Evolutionary conservation across 257 asterid species (phyloP), one percentile per base, ranked within the genome.

Genomic region (Parsonsia alboflavescens): DNA sequence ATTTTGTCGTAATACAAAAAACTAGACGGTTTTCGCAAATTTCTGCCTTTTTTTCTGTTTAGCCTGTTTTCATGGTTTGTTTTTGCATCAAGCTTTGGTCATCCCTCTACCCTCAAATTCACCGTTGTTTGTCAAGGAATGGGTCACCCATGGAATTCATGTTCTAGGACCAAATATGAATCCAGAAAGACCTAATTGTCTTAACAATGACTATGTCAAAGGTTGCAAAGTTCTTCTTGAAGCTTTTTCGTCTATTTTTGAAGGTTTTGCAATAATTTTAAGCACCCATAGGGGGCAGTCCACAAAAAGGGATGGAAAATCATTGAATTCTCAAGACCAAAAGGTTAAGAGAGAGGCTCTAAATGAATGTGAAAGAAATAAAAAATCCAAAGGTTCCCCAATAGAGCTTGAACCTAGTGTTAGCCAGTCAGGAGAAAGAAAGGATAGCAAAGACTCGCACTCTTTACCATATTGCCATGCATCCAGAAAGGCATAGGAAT

Each of bases 91-190:
- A n/a, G n/a, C n/a, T 44, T 78, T 93, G 66, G 73, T 77, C 22
- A 89, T 91, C 57, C 95, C 97, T 53, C 91, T 93, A 80, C 87
- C 97, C 84, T 77, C 93, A 56, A 77, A 90, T 63, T 90, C 97
- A 68, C 95, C 95, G 1, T 81, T 91, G 84, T 88, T 77, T 83
- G 68, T 75, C 63, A 84, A 80, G 75, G 98, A 93, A 83, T 93
- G 97, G 21, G 83, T 93, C 44, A 85, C 97, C 65, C 97, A 91
- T 80, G 93, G 91, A 65, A 86, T 93, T 72, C 98, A 93, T 83
- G 97, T 91, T 74, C 93, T 93, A 77, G 98, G 98, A 80, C 98
- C 98, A 78, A 93, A 93, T 79, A 93, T 93, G 98, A 93, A 91
- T 86, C 92, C 96, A 73, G 73, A 76, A 76, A 89, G 98, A 80